phyloP scores from a whole-genome alignment of 768 basidiomycete species.

The Pholiota microspora region DNA sequence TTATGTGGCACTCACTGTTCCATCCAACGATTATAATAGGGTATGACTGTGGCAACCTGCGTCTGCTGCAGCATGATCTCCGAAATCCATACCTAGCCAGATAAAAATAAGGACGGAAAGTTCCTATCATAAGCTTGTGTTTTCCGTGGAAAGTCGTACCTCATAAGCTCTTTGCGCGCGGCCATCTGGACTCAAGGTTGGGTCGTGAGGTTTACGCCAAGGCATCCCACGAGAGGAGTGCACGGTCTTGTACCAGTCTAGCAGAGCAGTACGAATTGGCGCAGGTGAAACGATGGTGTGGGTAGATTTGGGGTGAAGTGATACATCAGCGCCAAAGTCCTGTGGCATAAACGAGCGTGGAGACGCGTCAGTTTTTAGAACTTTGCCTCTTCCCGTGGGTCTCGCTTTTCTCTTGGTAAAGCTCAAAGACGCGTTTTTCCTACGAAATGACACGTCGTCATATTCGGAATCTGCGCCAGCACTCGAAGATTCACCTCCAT shows the following conservation, averaged over 20 bases:
- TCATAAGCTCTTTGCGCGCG: constrained; percentile 90
- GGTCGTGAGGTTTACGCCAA: constrained; percentile 78
- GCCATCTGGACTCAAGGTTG: constrained; percentile 48
- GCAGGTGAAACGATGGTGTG: constrained; percentile 46
- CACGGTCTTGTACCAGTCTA: constrained; percentile 71
- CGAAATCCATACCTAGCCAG: constrained; percentile 74
- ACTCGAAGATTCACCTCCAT: constrained; percentile 13
- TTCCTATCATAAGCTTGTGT: constrained; percentile 1
- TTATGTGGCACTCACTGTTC: constrained; percentile 47
- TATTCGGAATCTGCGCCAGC: constrained; percentile 13
- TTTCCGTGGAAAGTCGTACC: constrained; percentile 38
- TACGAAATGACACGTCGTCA: constrained; percentile 19
- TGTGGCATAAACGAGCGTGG: constrained; percentile 8
- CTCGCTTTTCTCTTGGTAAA: constrained; percentile 6
- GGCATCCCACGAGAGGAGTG: constrained; percentile 81
- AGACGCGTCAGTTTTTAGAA: constrained; percentile 11
- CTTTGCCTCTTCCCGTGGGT: constrained; percentile 3
- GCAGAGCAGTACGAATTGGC: constrained; percentile 47
- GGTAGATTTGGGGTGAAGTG: constrained; percentile 40
- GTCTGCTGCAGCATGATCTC: constrained; percentile 98
- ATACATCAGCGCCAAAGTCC: constrained; percentile 13
- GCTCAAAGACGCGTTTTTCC: constrained; percentile 4
- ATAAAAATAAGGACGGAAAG: constrained; percentile 3
- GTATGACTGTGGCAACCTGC: constrained; percentile 90
- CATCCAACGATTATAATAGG: constrained; percentile 92